A percentile compares a stretch with the other conserved stretches of the same genome.
Evolutionary conservation across 305 asterid species (phyloP).

Genomic region (Caryopteris hybrid): DNA sequence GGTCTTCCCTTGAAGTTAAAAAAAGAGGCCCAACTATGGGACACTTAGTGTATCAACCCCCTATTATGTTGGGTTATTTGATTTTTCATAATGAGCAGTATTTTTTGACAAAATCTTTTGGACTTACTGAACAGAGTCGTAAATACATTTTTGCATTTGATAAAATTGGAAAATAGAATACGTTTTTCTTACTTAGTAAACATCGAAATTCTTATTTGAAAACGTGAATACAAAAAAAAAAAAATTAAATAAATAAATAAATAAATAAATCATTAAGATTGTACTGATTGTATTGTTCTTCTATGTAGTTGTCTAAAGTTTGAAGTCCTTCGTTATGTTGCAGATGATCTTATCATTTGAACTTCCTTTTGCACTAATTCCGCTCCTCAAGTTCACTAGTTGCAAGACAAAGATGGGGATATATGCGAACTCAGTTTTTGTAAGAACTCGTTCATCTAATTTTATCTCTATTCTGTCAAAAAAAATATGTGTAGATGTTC

Average conservation of each 20-base stretch:
- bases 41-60: background rate
- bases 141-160: too few species aligned
- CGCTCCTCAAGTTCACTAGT: slow-evolving; percentile 95
- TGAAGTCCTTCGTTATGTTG: slow-evolving; percentile 3
- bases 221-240: background rate
- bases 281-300: background rate
- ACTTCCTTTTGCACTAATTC: slow-evolving; percentile 91
- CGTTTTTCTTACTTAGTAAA: background rate
- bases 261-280: background rate
- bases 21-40: background rate
- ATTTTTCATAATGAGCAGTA: background rate
- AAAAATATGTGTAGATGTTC: background rate
- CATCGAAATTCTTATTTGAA: background rate
- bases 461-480: background rate
- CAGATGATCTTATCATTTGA: slow-evolving; percentile 97
- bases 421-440: slow-evolving; percentile 58
- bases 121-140: too few species aligned
- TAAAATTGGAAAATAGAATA: too few species aligned
- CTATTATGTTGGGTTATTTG: background rate
- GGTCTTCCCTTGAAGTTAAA: background rate
- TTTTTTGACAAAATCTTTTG: background rate
- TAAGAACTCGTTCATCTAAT: slow-evolving; percentile 26
- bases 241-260: too few species aligned
- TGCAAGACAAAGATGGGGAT: slow-evolving; percentile 89
- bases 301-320: background rate